Conservation (phyloP, 441 rosid species). For the Euphorbia celastroides region DNA sequence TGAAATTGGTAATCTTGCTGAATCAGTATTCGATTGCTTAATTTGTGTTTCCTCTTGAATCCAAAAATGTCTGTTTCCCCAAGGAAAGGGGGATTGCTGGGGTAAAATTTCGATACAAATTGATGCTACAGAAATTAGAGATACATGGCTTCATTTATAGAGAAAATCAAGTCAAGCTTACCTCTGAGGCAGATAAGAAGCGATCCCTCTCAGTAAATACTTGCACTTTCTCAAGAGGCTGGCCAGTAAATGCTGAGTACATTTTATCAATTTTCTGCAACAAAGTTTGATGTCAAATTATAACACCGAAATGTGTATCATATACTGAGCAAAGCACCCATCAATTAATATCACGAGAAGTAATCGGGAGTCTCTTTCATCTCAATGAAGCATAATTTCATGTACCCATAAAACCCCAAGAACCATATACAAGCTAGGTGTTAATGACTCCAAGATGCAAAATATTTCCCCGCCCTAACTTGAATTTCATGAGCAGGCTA, state of each 20-base stretch:
- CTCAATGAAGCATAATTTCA: too few relatives aligned
- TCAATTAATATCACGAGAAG: not conserved
- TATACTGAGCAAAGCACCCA: not conserved
- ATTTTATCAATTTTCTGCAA: conserved; percentile 81
- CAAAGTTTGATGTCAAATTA: conserved; percentile 8
- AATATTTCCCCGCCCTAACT: not conserved
- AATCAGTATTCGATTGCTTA: not conserved
- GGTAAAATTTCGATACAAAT: too few relatives aligned
- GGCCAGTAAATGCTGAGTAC: conserved; percentile 82
- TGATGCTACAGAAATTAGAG: not conserved
- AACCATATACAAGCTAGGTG: not conserved
- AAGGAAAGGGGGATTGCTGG: not conserved
- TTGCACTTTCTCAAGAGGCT: conserved; percentile 83
- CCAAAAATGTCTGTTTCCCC: not conserved
- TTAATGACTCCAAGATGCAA: not conserved
- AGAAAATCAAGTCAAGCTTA: conserved; percentile 22
- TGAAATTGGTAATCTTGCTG: not conserved
- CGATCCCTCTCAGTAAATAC: conserved; percentile 76
- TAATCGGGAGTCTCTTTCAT: too few relatives aligned
- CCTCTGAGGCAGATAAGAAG: conserved; percentile 86
- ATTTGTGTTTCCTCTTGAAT: not conserved
- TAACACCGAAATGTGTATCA: not conserved
- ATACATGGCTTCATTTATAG: not conserved
- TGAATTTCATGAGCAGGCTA: conserved; percentile 7
- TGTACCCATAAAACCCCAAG: not conserved